These are phyloP conservation scores for Calonectria pseudoreteaudii DNA, from an alignment of 2,329 filamentous ascomycete species.

Conservation along the genomic window DNA sequence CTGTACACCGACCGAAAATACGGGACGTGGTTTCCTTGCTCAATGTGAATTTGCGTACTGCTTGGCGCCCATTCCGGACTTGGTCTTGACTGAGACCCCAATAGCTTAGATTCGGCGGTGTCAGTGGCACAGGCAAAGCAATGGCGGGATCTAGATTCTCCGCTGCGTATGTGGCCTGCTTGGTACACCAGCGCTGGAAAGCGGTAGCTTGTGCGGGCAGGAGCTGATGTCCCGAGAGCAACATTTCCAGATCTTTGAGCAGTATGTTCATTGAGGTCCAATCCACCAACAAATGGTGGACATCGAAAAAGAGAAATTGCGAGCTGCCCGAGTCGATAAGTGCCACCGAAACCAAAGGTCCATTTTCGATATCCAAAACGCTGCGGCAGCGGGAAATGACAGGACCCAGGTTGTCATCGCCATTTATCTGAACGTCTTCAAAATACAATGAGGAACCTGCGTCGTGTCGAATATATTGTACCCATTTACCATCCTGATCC, in stretches of 20 bases:
- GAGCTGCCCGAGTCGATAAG: constrained; percentile 18
- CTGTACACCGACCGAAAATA: not conserved
- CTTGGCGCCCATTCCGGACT: not conserved
- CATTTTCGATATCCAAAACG: constrained; percentile 22
- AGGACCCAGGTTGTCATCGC: not conserved
- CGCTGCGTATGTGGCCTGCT: not conserved
- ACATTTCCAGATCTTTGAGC: constrained; percentile 16
- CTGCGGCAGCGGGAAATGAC: not conserved
- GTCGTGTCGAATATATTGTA: not conserved
- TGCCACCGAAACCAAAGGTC: constrained; percentile 31
- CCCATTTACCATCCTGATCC: not conserved
- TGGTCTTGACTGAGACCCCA: not conserved
- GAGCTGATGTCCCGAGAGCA: constrained; percentile 10
- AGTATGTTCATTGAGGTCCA: constrained; percentile 61
- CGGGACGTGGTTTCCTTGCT: not conserved
- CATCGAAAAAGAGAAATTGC: constrained; percentile 16
- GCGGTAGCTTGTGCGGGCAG: not conserved
- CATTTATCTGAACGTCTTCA: not conserved
- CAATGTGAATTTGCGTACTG: not conserved
- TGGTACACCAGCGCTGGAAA: not conserved
- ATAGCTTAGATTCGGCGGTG: not conserved
- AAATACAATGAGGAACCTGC: not conserved
- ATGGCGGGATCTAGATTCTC: not conserved
- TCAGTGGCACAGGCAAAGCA: not conserved
- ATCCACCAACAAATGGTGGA: constrained; percentile 46